These are phyloP conservation scores for Tetrastigma voinierianum DNA, from an alignment of 164 flowering plant species.

Conservation along the genomic window DNA sequence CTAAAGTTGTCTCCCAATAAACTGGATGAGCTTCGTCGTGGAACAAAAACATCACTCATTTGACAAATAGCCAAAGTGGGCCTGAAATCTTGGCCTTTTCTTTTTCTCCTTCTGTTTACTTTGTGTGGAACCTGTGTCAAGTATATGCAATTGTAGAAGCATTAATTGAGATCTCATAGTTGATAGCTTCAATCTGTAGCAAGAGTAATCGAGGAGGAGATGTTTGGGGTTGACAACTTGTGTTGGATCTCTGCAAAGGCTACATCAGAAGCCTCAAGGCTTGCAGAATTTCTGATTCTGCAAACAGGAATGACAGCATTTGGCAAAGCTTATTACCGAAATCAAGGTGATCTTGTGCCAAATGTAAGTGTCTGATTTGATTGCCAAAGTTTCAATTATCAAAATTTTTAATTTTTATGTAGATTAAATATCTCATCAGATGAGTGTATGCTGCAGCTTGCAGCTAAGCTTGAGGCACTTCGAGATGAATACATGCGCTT, in stretches of 20 bases:
- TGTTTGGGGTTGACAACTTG: conserved; percentile 88
- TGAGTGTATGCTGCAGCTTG: conserved; percentile 50
- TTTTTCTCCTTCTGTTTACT: too few relatives aligned
- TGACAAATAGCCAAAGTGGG: too few relatives aligned
- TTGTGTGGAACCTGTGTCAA: too few relatives aligned
- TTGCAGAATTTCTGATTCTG: conserved; percentile 70
- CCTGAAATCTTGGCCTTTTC: too few relatives aligned
- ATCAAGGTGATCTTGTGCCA: conserved; percentile 79
- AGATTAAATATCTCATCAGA: not conserved
- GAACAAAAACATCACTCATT: too few relatives aligned
- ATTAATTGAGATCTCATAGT: not conserved
- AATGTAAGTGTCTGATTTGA: conserved; percentile 48
- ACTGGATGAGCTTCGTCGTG: too few relatives aligned
- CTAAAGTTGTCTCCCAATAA: too few relatives aligned
- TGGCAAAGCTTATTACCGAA: conserved; percentile 84
- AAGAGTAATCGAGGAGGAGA: conserved; percentile 93
- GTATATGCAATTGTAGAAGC: too few relatives aligned
- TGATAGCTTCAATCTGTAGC: conserved; percentile 45
- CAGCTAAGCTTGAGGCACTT: conserved; percentile 88
- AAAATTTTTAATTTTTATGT: not conserved
- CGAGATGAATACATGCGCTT: conserved; percentile 92
- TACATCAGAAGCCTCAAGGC: conserved; percentile 74
- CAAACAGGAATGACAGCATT: conserved; percentile 98
- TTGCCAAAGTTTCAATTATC: not conserved
- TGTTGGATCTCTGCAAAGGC: conserved; percentile 94